Evolutionary conservation across 257 asterid species (phyloP), one percentile per base, ranked within the genome.

Genomic region (Osmanthus fragrans): DNA sequence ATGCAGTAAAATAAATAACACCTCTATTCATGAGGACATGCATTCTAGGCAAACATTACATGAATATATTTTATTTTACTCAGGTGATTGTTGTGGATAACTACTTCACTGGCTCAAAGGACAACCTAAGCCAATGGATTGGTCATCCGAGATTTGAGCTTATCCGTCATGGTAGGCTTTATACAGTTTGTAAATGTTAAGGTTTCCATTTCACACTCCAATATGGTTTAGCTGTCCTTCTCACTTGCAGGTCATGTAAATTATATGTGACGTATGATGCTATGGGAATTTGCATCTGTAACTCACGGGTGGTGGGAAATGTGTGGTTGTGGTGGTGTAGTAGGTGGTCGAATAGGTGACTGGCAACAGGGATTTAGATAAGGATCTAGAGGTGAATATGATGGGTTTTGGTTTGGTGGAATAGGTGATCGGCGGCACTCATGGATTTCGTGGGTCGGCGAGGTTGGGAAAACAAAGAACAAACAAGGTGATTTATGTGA

Each of bases 141-240:
- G 98, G 98, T 70, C 99, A 93, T 80, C 99, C 98, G 10, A 88
- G 98, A 83, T 96, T 96, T 70, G 99, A 96, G 92, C 97, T 96
- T 64, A 90, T 93, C 80, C 97, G 99, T 71, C 99, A 96, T 77
- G 99, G 99, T 93, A 81, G 32, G 29, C 65, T 74, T 40, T 78
- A 74, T 60, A 16, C 64, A 49, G 74, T 72, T 80, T 66, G 21
- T 71, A 39, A 11, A 25, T 75, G 58, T 30, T 29, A 71, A 21
- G 18, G 66, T 76, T 47, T 34, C 32, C 3, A 45, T 21, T 73
- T 45, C 72, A 66, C 71, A 42, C 3, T 60, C 39, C 67, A 30
- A 45, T 49, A 23, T 74, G 23, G 36, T 60, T 67, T 15, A 25
- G 42, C 16, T 34, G 51, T 32, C 65, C 33, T 58, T 33, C 65